phyloP scores from a whole-genome alignment of 768 basidiomycete species.

The Xerocomus spinulosus region DNA sequence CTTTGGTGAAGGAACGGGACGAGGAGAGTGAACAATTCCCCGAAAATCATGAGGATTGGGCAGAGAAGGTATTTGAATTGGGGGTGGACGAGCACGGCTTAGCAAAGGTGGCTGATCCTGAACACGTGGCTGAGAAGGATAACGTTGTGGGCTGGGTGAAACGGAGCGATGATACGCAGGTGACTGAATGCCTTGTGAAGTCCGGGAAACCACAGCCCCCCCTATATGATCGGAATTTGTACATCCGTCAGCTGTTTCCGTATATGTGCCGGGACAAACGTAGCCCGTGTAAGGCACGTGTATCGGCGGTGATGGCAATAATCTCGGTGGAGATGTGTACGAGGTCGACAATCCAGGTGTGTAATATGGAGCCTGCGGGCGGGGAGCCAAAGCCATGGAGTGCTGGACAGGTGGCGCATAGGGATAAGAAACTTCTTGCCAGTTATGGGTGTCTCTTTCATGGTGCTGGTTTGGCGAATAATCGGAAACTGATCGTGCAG shows the following conservation, averaged over 20 bases:
- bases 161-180: slow-evolving; percentile 56
- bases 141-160: slow-evolving; percentile 57
- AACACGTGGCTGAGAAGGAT: slow-evolving; percentile 32
- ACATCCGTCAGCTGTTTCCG: slow-evolving; percentile 12
- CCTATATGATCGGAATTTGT: slow-evolving; percentile 52
- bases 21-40: slow-evolving; percentile 55
- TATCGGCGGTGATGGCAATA: slow-evolving; percentile 29
- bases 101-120: slow-evolving; percentile 4
- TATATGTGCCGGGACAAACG: slow-evolving; percentile 11
- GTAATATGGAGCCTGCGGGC: slow-evolving; percentile 28
- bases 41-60: slow-evolving; percentile 32
- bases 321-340: slow-evolving; percentile 17
- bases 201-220: slow-evolving; percentile 54
- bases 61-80: slow-evolving; percentile 21
- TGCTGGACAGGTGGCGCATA: slow-evolving; percentile 41
- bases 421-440: slow-evolving; percentile 20
- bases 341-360: slow-evolving; percentile 35
- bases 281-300: slow-evolving; percentile 19
- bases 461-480: slow-evolving; percentile 7
- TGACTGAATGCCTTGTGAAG: slow-evolving; percentile 54
- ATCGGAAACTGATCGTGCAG: slow-evolving; percentile 1
- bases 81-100: slow-evolving; percentile 13
- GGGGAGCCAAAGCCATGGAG: slow-evolving; percentile 50
- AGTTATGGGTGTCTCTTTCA: slow-evolving; percentile 10
- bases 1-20: slow-evolving; percentile 66